Evolutionary conservation across 345 rosid species (phyloP).

Genomic region (Limnanthes douglasii): DNA sequence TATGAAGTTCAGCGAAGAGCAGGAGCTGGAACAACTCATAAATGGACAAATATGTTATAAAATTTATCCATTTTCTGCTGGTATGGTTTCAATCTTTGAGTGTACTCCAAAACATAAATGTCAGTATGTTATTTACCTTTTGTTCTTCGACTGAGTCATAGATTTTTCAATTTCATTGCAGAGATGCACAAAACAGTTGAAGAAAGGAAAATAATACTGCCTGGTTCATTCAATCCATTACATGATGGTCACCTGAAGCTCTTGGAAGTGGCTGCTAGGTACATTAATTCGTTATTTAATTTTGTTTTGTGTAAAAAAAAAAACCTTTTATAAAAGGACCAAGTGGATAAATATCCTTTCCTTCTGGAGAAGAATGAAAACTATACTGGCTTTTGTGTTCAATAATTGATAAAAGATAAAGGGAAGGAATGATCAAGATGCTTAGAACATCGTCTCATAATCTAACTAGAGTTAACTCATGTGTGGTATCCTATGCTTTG

Average conservation of each 20-base stretch:
- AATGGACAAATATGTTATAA: slow-evolving; percentile 56
- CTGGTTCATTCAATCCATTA: slow-evolving; percentile 93
- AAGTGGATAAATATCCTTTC: neutral
- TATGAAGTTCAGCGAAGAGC: slow-evolving; percentile 42
- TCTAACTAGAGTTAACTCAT: too few species aligned
- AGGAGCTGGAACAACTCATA: slow-evolving; percentile 67
- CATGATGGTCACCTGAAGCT: slow-evolving; percentile 91
- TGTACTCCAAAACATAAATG: slow-evolving; percentile 1
- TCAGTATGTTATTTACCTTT: neutral
- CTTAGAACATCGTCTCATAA: too few species aligned
- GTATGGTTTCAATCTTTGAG: slow-evolving; percentile 24
- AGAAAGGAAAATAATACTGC: slow-evolving; percentile 62
- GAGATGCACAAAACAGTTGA: slow-evolving; percentile 19
- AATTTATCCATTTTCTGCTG: slow-evolving; percentile 54
- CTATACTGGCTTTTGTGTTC: too few species aligned
- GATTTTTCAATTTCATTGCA: slow-evolving; percentile 15
- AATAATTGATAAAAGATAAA: too few species aligned
- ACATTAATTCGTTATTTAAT: slow-evolving; percentile 10
- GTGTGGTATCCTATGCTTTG: too few species aligned
- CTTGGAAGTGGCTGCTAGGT: slow-evolving; percentile 86
- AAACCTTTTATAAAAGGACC: neutral
- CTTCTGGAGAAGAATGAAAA: neutral
- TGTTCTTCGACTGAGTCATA: slow-evolving; percentile 1
- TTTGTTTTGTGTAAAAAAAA: neutral
- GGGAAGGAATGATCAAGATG: too few species aligned